phyloP scores from a whole-genome alignment of 257 asterid genomes.

The Echium plantagineum region DNA sequence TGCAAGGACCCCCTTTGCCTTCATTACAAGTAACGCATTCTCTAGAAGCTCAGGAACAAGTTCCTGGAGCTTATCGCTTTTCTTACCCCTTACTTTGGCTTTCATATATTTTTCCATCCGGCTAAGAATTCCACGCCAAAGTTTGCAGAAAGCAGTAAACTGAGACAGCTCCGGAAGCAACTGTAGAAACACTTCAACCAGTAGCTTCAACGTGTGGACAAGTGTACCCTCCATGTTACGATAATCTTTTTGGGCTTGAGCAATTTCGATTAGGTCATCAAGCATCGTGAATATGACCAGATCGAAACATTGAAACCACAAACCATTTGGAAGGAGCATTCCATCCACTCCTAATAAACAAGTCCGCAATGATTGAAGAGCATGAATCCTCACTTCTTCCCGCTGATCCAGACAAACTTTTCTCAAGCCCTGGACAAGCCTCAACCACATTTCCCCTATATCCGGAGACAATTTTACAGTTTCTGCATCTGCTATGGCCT shows the following conservation, averaged over 20 bases:
- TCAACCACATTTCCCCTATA: slow-evolving; percentile 92
- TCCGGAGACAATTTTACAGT: slow-evolving; percentile 60
- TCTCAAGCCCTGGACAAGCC: slow-evolving; percentile 78
- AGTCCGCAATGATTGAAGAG: slow-evolving; percentile 54
- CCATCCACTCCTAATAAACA: slow-evolving; percentile 70
- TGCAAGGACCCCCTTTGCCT: slow-evolving; percentile 63
- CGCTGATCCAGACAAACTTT: slow-evolving; percentile 92
- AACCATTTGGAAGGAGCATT: slow-evolving; percentile 40
- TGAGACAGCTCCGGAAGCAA: slow-evolving; percentile 46
- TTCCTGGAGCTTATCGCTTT: slow-evolving; percentile 78
- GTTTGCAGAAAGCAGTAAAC: slow-evolving; percentile 61
- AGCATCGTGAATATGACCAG: slow-evolving; percentile 77
- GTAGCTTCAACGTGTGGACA: slow-evolving; percentile 69
- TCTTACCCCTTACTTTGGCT: slow-evolving; percentile 54
- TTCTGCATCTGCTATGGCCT: slow-evolving; percentile 51
- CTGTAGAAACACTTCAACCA: slow-evolving; percentile 46
- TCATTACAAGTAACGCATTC: slow-evolving; percentile 69
- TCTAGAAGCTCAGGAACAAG: slow-evolving; percentile 73
- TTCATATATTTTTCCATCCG: slow-evolving; percentile 73
- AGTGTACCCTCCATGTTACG: slow-evolving; percentile 85
- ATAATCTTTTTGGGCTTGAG: slow-evolving; percentile 83
- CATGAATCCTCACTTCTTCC: slow-evolving; percentile 90
- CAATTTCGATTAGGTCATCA: slow-evolving; percentile 79
- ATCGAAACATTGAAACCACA: slow-evolving; percentile 81
- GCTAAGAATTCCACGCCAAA: slow-evolving; percentile 82